Evolutionary conservation across 139 green algal genomes (phyloP).

Genomic region (Dunaliella sp.): DNA sequence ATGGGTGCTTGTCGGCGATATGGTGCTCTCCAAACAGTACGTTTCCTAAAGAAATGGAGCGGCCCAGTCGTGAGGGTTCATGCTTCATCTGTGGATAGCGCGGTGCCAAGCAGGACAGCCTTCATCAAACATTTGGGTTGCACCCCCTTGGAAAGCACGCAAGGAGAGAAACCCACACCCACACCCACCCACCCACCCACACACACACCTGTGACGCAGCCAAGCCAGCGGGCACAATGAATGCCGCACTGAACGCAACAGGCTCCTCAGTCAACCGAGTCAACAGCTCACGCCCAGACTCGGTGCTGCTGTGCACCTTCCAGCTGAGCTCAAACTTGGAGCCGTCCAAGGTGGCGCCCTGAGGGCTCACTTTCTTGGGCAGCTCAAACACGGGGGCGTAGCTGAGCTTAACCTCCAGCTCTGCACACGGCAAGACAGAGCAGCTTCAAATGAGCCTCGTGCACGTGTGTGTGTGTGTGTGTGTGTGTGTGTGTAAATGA

Average conservation of each 20-base stretch:
- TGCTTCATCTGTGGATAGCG: no score
- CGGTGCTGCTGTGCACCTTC: not conserved
- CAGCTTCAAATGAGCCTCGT: no score
- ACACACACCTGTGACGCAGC: not conserved
- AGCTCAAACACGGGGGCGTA: not conserved
- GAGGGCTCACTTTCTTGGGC: not conserved
- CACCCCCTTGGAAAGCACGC: no score
- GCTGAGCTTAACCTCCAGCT: not conserved
- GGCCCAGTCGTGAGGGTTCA: no score
- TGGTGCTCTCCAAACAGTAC: no score
- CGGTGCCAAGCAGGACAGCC: no score
- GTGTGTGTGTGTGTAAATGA: not conserved
- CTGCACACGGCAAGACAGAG: no score
- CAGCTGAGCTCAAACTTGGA: slow-evolving; percentile 4
- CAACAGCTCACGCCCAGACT: slow-evolving; percentile 35
- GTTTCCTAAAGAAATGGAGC: no score
- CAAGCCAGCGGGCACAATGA: not conserved
- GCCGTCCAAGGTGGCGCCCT: slow-evolving; percentile 15
- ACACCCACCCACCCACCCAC: not conserved
- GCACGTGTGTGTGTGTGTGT: not conserved
- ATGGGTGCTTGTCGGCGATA: no score
- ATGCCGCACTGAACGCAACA: not conserved
- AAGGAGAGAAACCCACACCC: not conserved
- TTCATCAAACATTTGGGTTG: no score
- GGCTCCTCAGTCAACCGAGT: slow-evolving; percentile 5